Conservation (phyloP, 2,329 filamentous ascomycete species). For the Xylaria sp. region DNA sequence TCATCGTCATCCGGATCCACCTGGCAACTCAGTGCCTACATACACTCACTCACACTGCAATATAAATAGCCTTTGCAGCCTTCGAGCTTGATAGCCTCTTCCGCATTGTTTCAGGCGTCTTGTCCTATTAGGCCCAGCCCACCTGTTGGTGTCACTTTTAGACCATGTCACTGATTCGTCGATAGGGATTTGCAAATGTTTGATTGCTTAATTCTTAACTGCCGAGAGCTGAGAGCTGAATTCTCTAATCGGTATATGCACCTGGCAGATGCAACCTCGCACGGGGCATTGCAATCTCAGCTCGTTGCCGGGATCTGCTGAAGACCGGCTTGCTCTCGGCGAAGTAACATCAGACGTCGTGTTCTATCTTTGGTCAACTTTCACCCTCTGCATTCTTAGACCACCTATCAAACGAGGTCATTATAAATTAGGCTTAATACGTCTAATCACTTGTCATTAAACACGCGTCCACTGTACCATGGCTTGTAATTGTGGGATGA, state of each 20-base stretch:
- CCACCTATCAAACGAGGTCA: background rate
- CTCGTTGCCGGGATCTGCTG: conserved; percentile 64
- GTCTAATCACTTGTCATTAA: background rate
- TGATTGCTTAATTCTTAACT: background rate
- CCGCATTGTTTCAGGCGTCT: conserved; percentile 64
- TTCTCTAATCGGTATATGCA: conserved; percentile 56
- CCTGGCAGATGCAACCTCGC: conserved; percentile 73
- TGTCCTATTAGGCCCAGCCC: conserved; percentile 61
- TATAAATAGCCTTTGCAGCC: too few relatives aligned
- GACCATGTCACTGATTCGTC: conserved; percentile 56
- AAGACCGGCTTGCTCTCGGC: conserved; percentile 53
- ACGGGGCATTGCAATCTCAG: conserved; percentile 66
- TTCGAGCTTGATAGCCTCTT: conserved; percentile 52
- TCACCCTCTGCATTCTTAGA: background rate
- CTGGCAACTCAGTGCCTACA: too few relatives aligned
- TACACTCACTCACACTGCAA: too few relatives aligned
- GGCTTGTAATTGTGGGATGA: background rate
- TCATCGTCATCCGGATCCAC: conserved; percentile 12
- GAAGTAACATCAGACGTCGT: background rate
- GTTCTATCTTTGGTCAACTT: background rate
- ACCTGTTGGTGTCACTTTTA: conserved; percentile 95
- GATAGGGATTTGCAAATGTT: background rate
- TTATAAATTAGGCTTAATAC: conserved; percentile 3
- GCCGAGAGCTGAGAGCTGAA: background rate
- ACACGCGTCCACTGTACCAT: background rate